Evolutionary conservation across 2,329 filamentous ascomycete species (phyloP).

Genomic region (Colletotrichum filicis): DNA sequence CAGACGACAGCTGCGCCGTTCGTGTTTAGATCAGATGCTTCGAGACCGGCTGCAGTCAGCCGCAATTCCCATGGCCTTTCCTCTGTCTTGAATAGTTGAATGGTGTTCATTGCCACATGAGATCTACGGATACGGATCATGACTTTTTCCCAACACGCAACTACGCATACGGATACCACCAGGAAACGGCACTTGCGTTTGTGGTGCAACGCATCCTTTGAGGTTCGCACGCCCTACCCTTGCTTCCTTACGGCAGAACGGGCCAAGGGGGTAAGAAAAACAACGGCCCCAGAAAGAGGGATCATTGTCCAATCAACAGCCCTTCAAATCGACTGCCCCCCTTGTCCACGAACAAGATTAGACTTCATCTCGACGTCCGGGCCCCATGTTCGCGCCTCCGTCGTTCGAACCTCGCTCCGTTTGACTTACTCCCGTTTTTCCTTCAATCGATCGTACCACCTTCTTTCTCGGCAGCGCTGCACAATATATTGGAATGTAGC

Average conservation of each 20-base stretch:
- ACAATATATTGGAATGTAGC: neutral
- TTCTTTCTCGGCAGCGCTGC: neutral
- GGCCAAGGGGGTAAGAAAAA: neutral
- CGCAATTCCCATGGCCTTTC: neutral
- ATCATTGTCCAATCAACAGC: constrained; percentile 9
- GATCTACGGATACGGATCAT: neutral
- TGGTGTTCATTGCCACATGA: neutral
- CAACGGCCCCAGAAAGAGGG: neutral
- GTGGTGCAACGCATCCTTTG: constrained; percentile 24
- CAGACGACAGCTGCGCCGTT: constrained; percentile 23
- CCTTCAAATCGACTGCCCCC: neutral
- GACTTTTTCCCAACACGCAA: neutral
- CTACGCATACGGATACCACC: neutral
- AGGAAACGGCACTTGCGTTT: constrained; percentile 25
- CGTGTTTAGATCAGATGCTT: constrained; percentile 17
- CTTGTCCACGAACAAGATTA: constrained; percentile 17
- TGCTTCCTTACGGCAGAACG: neutral
- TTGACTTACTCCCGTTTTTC: neutral
- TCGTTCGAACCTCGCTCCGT: constrained; percentile 28
- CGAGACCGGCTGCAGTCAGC: neutral
- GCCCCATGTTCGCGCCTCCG: constrained; percentile 22
- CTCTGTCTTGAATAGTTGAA: neutral
- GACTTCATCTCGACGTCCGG: constrained; percentile 33
- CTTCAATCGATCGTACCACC: neutral
- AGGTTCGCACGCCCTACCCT: neutral